Evolutionary conservation across 805 yeast genomes (phyloP), one percentile per base, ranked within the genome.

Genomic region (Candida yuanshanica): DNA sequence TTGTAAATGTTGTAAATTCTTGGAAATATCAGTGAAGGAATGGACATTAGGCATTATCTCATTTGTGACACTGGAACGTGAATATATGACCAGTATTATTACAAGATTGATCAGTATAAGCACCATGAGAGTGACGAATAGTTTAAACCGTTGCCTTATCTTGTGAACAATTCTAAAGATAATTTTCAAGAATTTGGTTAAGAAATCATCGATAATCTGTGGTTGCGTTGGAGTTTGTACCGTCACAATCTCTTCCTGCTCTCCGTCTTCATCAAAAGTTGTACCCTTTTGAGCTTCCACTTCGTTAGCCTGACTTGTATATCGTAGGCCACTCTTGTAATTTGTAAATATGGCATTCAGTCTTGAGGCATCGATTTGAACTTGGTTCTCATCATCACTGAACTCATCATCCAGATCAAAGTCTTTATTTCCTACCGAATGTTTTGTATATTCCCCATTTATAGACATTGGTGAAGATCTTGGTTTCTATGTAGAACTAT

Each of bases 1-100:
- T 38, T 55, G 59, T 13, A 55, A 38, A 20, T 44, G 38, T 9
- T 48, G 45, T 4, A 55, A 26, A 4, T 55, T 45, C 25, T 38
- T 51, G 16, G 57, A 44, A 5, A 55, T 45, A 29, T 55, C 59
- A 12, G 39, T 42, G 14, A 50, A 41, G 1, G 49, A 44, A 14
- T 39, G 33, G 17, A 48, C 41, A 39, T 42, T 48, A 8, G 49
- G 37, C 9, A 45, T 41, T 37, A 47, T 44, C 24, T 44, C 47
- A 23, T 24, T 37, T 20, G 46, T 23, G 7, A 35, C 20, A 21
- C 26, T 27, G 16, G 37, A 32, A n/a, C 32, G 23, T 20, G 20
- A 23, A 34, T 17, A 26, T 24, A 39, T 34, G n/a, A 23, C 16
- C 12, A 35, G 26, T 11, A 45, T 39, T n/a, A 42, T 32, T 6